Conservation (phyloP, 2,329 filamentous ascomycete genomes). For the Colletotrichum destructivum region DNA sequence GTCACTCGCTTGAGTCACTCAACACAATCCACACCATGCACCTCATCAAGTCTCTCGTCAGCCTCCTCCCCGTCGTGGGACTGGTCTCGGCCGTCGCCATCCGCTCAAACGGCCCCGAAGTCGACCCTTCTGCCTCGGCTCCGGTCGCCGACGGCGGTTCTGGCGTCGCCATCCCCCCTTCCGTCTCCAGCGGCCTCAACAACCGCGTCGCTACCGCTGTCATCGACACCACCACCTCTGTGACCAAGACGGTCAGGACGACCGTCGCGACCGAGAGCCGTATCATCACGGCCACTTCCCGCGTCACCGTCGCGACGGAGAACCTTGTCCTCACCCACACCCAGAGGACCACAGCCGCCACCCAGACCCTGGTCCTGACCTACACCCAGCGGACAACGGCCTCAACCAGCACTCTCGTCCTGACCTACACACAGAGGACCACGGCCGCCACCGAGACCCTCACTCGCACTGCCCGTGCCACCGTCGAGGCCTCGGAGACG, state of each 20-base stretch:
- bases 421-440: conserved; percentile 8
- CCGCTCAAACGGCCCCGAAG: neutral
- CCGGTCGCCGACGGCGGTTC: neutral
- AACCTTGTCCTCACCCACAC: conserved; percentile 21
- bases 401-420: neutral
- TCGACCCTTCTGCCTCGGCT: neutral
- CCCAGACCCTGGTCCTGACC: conserved; percentile 12
- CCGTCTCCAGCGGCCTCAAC: conserved; percentile 8
- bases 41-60: conserved; percentile 15
- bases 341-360: conserved; percentile 12
- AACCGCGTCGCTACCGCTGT: conserved; percentile 5
- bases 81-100: conserved; percentile 11
- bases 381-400: conserved; percentile 15
- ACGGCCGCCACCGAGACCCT: conserved; percentile 12
- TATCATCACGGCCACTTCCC: conserved; percentile 15
- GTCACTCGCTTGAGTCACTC: conserved; percentile 1
- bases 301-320: conserved; percentile 21
- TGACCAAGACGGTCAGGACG: conserved; percentile 16
- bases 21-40: conserved; percentile 1
- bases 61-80: conserved; percentile 1
- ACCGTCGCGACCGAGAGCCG: conserved; percentile 19
- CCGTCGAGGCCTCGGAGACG: conserved; percentile 12
- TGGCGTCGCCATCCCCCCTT: neutral
- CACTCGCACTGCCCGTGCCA: conserved; percentile 22
- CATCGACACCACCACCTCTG: conserved; percentile 45